Base-by-base conservation (phyloP, 441 rosid species). In the Mallotus repandus region DNA sequence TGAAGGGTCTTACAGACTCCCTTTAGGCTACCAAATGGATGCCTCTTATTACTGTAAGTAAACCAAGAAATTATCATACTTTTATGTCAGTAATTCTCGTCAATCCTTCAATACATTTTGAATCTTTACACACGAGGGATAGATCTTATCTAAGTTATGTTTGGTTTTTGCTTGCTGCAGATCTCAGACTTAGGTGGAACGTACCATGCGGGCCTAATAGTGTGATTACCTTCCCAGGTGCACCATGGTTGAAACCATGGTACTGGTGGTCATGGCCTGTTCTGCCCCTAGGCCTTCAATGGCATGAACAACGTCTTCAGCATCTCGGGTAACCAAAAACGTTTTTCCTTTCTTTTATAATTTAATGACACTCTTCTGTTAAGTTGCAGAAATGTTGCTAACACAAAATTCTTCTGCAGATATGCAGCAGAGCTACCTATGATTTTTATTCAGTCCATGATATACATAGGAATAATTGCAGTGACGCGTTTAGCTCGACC, bases 181-280 rank as follows among this genome's bases (percentile, higher is more conserved):
- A 95, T 82, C 92, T 95, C 63, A 88, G 78, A 67, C 91, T 95
- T 19, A 82, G 86, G 49, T 95, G 99, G 99, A 92, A 82, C 58
- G 87, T 95, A 70, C 98, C 99, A 7, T 95, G 99, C 50, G 97
- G 98, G 65, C 94, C 96, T 19, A 92, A 91, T 74, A 95, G 94
- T 56, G 97, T 91, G 74, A 88, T 95, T 63, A 92, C 99, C 25
- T 95, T 89, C 81, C 99, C 99, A 2, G 88, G 99, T 79, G 99
- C 97, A 9, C 81, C 89, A 21, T 95, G 96, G 96, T 76, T 92
- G 86, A 95, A 95, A 76, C 99, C 99, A 65, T 95, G 99, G 98
- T 95, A 95, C 58, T 95, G 98, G 99, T 95, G 99, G 98, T 88
- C 99, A 45, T 95, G 94, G 93, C 98, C 99, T 45, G 97, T 92